Evolutionary conservation across 2,329 filamentous ascomycete species (phyloP), one percentile per base, ranked within the genome.

Genomic region (Acephala macrosclerotiorum): DNA sequence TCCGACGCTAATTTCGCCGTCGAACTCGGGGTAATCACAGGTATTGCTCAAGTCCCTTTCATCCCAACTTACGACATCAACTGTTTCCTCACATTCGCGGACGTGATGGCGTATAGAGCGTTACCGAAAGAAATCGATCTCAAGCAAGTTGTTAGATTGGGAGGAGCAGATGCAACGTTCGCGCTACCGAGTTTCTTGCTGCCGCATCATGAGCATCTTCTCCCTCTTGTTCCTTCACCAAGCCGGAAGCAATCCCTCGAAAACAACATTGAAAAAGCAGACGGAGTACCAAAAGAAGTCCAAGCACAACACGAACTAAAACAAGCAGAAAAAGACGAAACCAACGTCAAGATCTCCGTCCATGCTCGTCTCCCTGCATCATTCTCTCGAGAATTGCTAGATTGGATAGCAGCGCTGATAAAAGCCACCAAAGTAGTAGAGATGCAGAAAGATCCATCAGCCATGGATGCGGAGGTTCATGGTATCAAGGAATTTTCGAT

Each of bases 371-470:
- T 86, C 1, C 84, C 84, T 0, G 81, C 82, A 1, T 74, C 77
- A 3, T 83, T 86, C 66, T 79, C 84, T 64, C 83, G 85, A 66
- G 79, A 81, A 22, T 76, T 86, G 3, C 80, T 87, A 60, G 81
- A 84, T 69, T 86, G 85, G 72, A 76, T 82, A n/a, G 83, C 84
- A 1, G 83, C 84, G 0, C 75, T 85, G 0, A 80, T 85, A n/a
- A 87, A 86, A 70, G 84, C 84, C 0, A 85, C 81, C n/a, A 86
- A 86, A 67, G 79, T 86, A 42, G 83, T 85, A 55, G 84, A 86
- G 69, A 60, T 63, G 29, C 83, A 85, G 69, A 84, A 81, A 65
- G 79, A 80, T 22, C 75, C 65, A 1, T 71, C 69, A 14, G 67
- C 59, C 14, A 68, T 76, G 64, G 71, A 77, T 60, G 66, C 73